Percentiles rank a stretch among this genome's conserved stretches.
Evolutionary conservation across 495 filamentous ascomycete species (phyloP).

Genomic region (Glarea lozoyensis): DNA sequence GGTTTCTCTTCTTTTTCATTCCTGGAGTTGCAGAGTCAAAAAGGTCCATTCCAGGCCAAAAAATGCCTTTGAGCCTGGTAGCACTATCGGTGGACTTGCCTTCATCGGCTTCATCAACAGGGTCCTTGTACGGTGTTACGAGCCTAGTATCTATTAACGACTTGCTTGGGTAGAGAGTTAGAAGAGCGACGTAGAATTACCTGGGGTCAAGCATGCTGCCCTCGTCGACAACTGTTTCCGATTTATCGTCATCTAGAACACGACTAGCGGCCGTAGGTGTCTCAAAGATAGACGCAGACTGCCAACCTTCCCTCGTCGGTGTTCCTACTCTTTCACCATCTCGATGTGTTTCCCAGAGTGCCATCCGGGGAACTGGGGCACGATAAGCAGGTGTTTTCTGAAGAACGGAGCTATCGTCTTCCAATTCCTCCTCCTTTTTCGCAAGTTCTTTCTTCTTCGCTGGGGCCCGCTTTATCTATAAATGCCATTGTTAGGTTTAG

Average conservation of each 20-base stretch:
- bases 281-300: slow-evolving; percentile 2
- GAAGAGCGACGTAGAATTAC: slow-evolving; percentile 1
- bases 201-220: slow-evolving; percentile 8
- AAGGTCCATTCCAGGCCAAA: slow-evolving; percentile 78
- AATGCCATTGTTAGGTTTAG: no score
- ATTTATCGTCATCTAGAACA: slow-evolving; percentile 12
- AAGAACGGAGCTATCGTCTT: background rate
- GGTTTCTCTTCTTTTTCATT: slow-evolving; percentile 74
- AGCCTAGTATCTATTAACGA: slow-evolving; percentile 8
- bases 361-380: slow-evolving; percentile 28
- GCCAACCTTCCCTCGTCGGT: slow-evolving; percentile 3
- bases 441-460: background rate
- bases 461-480: no score
- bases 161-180: slow-evolving; percentile 1
- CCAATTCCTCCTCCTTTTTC: slow-evolving; percentile 5
- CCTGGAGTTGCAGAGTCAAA: slow-evolving; percentile 77
- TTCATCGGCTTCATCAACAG: slow-evolving; percentile 14
- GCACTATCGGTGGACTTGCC: slow-evolving; percentile 24
- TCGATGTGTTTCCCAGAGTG: slow-evolving; percentile 13
- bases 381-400: slow-evolving; percentile 15
- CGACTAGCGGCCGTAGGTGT: slow-evolving; percentile 11
- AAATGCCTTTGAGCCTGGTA: slow-evolving; percentile 61
- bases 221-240: background rate
- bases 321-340: background rate
- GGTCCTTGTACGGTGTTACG: slow-evolving; percentile 13